Evolutionary conservation across 1,139 yeast species (phyloP), one percentile per base, ranked within the genome.

Genomic region (Petasospora rhodanensis): DNA sequence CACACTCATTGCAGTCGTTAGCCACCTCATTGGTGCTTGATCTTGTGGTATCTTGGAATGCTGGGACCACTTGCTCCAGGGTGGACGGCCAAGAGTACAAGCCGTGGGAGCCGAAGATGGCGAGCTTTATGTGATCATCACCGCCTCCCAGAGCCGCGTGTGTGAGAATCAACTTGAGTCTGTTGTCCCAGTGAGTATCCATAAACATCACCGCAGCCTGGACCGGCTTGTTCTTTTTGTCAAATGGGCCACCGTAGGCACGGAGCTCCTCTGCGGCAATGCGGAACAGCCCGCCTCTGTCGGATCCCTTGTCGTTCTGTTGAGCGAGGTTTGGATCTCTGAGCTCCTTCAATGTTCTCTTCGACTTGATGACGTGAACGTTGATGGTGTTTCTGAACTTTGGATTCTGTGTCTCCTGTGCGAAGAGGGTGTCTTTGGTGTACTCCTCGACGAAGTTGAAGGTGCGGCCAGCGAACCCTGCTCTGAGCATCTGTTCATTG

Each of bases 111-210:
- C 98, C 98, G 59, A 89, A 89, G 13, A 91, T 86, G 1, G 95
- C 97, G 39, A 91, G 61, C 43, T 76, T 77, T 22, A 84, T 66
- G 28, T 76, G 68, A 26, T 70, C 79, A 17, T 70, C 68, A 7
- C 95, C 94, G 22, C 97, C 97, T 25, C 97, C 97, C 14, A 91
- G 63, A 0, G 97, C 97, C 4, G 97, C 97, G 61, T 91, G 97
- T 3, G 89, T 86, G 31, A 78, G 59, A 29, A 91, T 79, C 43
- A 86, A 60, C 28, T 78, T 70, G 21, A 55, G 54, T 21, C 60
- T 47, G 1, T 66, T 62, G 53, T 89, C 95, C 80, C 86, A 91
- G 49, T 83, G 89, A 0, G 94, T 70, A 58, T 91, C 98, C 41
- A 87, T 56, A 47, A 79, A 81, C 53, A 89, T 66, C 12, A 82